Percentiles rank a stretch among this genome's conserved stretches.
phyloP scores from a whole-genome alignment of 148 eudicot genomes.

The Spergularia marina region DNA sequence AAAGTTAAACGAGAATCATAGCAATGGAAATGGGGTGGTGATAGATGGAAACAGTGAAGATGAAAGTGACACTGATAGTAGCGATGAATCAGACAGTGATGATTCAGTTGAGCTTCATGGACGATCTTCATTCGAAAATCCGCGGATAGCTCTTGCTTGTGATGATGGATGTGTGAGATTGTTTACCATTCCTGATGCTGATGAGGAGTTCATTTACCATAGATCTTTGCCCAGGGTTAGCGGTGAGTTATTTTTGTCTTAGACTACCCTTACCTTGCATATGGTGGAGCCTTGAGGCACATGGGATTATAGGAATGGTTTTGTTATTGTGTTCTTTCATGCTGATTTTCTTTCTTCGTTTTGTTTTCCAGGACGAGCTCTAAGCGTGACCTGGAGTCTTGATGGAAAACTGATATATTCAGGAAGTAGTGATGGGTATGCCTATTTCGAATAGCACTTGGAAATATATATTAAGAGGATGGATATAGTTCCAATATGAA shows the following conservation, averaged over 20 bases:
- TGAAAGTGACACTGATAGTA: slow-evolving; percentile 27
- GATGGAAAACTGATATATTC: slow-evolving; percentile 68
- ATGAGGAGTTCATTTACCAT: slow-evolving; percentile 50
- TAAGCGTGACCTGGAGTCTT: slow-evolving; percentile 83
- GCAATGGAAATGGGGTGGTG: slow-evolving; percentile 48
- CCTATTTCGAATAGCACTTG: background rate
- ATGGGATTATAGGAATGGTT: background rate
- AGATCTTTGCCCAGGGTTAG: slow-evolving; percentile 84
- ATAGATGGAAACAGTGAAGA: slow-evolving; percentile 35
- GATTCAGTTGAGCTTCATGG: slow-evolving; percentile 42
- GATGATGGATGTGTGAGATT: slow-evolving; percentile 91
- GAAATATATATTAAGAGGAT: background rate
- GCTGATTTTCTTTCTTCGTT: background rate
- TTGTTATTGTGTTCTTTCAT: background rate
- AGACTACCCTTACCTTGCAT: background rate
- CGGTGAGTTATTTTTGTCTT: slow-evolving; percentile 61
- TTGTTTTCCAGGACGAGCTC: slow-evolving; percentile 50
- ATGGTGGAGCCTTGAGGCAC: too few relatives aligned
- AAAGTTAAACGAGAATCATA: slow-evolving; percentile 19
- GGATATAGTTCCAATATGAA: background rate
- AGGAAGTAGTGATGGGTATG: slow-evolving; percentile 96
- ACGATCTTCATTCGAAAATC: slow-evolving; percentile 30
- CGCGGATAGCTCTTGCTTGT: slow-evolving; percentile 72
- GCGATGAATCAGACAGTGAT: slow-evolving; percentile 33
- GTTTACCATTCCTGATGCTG: slow-evolving; percentile 46